Percentiles rank a stretch among this genome's conserved stretches.
These are phyloP conservation scores for Babjeviella inositovora DNA, from an alignment of 805 yeast species.

Conservation along the genomic window DNA sequence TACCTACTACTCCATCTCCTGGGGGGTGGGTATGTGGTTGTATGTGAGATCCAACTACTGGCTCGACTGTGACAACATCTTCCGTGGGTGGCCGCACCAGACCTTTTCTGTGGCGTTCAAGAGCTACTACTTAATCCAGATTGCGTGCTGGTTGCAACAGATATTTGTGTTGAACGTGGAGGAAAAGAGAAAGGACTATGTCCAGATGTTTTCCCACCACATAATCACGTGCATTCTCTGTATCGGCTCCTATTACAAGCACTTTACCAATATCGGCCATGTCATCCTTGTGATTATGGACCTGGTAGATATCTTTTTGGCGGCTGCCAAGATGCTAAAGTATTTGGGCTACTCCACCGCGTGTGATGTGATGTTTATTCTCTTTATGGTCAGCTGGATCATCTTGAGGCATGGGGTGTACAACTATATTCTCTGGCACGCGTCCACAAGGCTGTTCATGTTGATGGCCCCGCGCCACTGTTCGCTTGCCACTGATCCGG, in stretches of 20 bases:
- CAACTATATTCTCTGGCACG: slow-evolving; percentile 48
- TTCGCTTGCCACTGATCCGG: too few species aligned
- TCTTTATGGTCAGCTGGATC: slow-evolving; percentile 59
- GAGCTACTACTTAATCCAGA: slow-evolving; percentile 52
- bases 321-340: slow-evolving; percentile 63
- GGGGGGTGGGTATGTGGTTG: slow-evolving; percentile 38
- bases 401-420: slow-evolving; percentile 58
- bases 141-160: slow-evolving; percentile 75
- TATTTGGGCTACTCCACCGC: slow-evolving; percentile 43
- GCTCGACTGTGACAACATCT: slow-evolving; percentile 38
- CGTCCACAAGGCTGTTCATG: slow-evolving; percentile 24
- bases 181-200: slow-evolving; percentile 64
- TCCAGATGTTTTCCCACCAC: slow-evolving; percentile 82
- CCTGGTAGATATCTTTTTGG: slow-evolving; percentile 55
- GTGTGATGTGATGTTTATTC: slow-evolving; percentile 57
- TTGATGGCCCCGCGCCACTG: too few species aligned
- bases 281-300: slow-evolving; percentile 71
- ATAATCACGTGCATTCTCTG: slow-evolving; percentile 59
- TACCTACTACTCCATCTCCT: slow-evolving; percentile 39
- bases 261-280: slow-evolving; percentile 68
- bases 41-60: slow-evolving; percentile 45
- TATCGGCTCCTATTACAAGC: slow-evolving; percentile 56
- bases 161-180: slow-evolving; percentile 65
- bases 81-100: slow-evolving; percentile 63
- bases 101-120: slow-evolving; percentile 36